A percentile compares a stretch with the other conserved stretches of the same genome.
phyloP scores from a whole-genome alignment of 2,329 filamentous ascomycete species.

The Pseudogymnoascus sp. region DNA sequence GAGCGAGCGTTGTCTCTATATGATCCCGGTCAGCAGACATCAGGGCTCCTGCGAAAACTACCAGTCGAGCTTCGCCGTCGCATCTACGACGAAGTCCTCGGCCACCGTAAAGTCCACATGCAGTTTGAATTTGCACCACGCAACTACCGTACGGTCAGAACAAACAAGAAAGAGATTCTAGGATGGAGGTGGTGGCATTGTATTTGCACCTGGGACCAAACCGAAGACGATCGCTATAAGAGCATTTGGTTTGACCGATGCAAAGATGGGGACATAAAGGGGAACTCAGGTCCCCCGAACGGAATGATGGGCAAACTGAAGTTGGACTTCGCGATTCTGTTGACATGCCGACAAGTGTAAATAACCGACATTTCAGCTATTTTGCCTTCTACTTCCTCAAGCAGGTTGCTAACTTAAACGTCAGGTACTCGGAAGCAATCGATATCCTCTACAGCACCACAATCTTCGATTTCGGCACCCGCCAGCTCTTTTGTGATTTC shows the following conservation, averaged over 20 bases:
- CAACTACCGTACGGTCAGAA: slow-evolving; percentile 13
- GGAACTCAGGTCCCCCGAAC: slow-evolving; percentile 8
- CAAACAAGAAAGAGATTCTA: slow-evolving; percentile 16
- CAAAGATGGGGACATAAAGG: slow-evolving; percentile 12
- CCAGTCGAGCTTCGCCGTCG: slow-evolving; percentile 18
- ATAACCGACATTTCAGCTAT: neutral
- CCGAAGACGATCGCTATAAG: slow-evolving; percentile 11
- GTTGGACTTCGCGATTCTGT: slow-evolving; percentile 17
- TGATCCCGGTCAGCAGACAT: neutral
- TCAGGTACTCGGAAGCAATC: slow-evolving; percentile 22
- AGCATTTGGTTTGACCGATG: slow-evolving; percentile 18
- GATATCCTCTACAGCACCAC: slow-evolving; percentile 21
- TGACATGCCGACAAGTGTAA: slow-evolving; percentile 18
- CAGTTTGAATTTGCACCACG: slow-evolving; percentile 6
- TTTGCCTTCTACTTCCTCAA: too few species aligned
- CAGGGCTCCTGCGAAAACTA: slow-evolving; percentile 13
- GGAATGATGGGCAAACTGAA: slow-evolving; percentile 18
- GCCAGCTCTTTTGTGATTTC: slow-evolving; percentile 20
- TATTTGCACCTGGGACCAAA: slow-evolving; percentile 16
- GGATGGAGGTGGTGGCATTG: slow-evolving; percentile 19
- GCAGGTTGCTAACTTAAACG: neutral
- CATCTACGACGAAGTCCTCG: slow-evolving; percentile 19
- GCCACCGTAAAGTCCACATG: slow-evolving; percentile 12
- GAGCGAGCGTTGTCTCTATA: neutral
- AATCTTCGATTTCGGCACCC: slow-evolving; percentile 22